Conservation (phyloP, 1,139 yeast species). For the Wickerhamomyces sp. region DNA sequence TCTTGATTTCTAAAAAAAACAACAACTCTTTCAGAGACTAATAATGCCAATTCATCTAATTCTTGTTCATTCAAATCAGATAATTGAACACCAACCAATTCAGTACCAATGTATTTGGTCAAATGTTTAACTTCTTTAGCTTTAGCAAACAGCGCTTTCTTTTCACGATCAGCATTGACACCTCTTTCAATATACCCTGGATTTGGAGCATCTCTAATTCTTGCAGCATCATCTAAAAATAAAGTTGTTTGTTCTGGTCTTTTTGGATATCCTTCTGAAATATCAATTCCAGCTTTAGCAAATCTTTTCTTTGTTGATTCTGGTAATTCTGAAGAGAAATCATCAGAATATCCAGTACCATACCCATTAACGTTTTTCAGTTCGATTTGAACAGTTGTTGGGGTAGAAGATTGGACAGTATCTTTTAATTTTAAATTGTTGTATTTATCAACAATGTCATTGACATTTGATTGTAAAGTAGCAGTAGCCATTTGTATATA, state of each 20-base stretch:
- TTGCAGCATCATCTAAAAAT: conserved; percentile 46
- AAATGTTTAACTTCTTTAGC: conserved; percentile 43
- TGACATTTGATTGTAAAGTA: no score
- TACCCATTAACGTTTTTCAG: conserved; percentile 1
- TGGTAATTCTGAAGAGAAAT: conserved; percentile 30
- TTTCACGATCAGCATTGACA: conserved; percentile 38
- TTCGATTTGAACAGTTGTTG: background rate
- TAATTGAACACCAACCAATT: conserved; percentile 49
- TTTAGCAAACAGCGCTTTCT: conserved; percentile 47
- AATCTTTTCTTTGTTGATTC: conserved; percentile 31
- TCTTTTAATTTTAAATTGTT: no score
- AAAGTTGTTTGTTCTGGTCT: conserved; percentile 40
- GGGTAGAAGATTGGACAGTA: no score
- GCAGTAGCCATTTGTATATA: no score
- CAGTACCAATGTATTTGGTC: conserved; percentile 49
- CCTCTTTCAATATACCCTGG: conserved; percentile 31
- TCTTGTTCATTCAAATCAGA: conserved; percentile 46
- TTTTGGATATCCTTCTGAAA: conserved; percentile 40
- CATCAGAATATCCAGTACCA: conserved; percentile 2
- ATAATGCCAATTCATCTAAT: conserved; percentile 42
- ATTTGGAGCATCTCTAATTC: conserved; percentile 36
- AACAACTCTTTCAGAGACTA: conserved; percentile 47
- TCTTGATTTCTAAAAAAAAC: conserved; percentile 45
- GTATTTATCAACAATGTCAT: no score
- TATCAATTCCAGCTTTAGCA: conserved; percentile 35